phyloP scores from a whole-genome alignment of 305 asterid species.

The Andrographis paniculata region DNA sequence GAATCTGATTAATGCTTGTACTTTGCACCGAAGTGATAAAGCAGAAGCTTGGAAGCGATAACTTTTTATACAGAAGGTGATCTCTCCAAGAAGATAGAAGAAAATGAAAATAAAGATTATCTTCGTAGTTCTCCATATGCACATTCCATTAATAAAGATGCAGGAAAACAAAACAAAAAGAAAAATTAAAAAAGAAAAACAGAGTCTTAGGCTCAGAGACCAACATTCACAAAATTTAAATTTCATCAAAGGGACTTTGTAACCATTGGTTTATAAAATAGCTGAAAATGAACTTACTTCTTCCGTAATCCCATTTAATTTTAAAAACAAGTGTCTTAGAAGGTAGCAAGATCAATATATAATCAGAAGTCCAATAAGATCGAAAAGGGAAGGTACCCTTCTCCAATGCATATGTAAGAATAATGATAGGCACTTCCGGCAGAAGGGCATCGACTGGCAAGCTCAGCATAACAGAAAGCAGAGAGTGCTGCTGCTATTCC shows the following conservation, averaged over 20 bases:
- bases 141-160: no score
- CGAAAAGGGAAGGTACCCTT: constrained; percentile 40
- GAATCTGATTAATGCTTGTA: neutral
- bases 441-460: constrained; percentile 88
- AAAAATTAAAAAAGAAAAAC: no score
- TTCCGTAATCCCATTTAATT: neutral
- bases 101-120: no score
- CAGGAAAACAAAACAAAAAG: no score
- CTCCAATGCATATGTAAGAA: constrained; percentile 89
- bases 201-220: no score
- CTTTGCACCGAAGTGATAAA: neutral
- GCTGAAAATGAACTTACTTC: no score
- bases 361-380: constrained; percentile 1
- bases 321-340: neutral
- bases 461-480: constrained; percentile 93
- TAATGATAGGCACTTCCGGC: constrained; percentile 99
- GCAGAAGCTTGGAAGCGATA: no score
- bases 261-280: neutral
- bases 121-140: no score
- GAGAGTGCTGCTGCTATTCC: constrained; percentile 98
- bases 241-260: no score
- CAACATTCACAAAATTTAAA: no score
- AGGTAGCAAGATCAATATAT: neutral
- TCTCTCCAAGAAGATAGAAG: no score
- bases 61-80: no score